Evolutionary conservation across 257 asterid genomes (phyloP).

Genomic region (Oldenlandia corymbosa): DNA sequence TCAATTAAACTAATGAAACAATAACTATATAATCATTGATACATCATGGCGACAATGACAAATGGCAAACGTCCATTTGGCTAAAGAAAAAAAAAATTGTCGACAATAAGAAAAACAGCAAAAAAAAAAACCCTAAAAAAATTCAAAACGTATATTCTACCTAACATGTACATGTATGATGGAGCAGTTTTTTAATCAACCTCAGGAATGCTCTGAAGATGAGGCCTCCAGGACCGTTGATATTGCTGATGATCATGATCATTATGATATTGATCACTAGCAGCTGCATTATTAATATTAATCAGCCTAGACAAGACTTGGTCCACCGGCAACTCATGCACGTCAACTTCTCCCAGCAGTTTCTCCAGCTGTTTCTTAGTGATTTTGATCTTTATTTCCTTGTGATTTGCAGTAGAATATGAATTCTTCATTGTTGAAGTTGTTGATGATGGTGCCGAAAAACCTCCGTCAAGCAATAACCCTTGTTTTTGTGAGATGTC

Average conservation of each 20-base stretch:
- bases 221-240: slow-evolving; percentile 43
- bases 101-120: no score
- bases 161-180: neutral
- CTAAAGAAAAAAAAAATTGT: no score
- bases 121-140: no score
- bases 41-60: no score
- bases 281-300: slow-evolving; percentile 10
- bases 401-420: neutral
- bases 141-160: no score
- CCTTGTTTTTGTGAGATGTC: slow-evolving; percentile 13
- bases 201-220: slow-evolving; percentile 51
- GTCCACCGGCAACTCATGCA: slow-evolving; percentile 33
- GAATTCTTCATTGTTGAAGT: neutral
- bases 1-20: no score
- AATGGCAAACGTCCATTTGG: no score
- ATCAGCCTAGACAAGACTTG: slow-evolving; percentile 35
- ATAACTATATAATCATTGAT: no score
- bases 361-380: slow-evolving; percentile 44
- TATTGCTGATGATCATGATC: neutral
- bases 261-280: no score
- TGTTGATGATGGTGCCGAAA: neutral
- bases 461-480: slow-evolving; percentile 2
- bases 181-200: slow-evolving; percentile 3
- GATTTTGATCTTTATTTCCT: slow-evolving; percentile 37
- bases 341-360: slow-evolving; percentile 28